Base-by-base conservation (phyloP, 2,329 filamentous ascomycete species). In the Dactylellina leptospora region DNA sequence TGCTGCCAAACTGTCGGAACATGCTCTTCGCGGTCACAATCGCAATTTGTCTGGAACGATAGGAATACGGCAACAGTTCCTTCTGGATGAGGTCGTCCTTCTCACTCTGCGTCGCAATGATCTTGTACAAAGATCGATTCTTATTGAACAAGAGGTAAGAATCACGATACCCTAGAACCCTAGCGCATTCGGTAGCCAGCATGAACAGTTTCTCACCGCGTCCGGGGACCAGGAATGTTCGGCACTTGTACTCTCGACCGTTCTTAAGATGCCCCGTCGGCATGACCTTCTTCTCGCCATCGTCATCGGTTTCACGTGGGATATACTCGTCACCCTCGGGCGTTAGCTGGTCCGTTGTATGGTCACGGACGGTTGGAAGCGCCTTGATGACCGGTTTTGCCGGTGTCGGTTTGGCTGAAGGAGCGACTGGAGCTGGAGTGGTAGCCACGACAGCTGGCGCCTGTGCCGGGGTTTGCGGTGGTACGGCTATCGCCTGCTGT, bases 121-220 rank as follows among this genome's bases (percentile, higher is more conserved):
- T 96, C 83, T 99, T 99, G 85, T 92, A 95, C 11, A 99, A 88
- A 77, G 92, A 89, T 79, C 91, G 90, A 81, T 99, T 95, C 81
- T 97, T 99, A 74, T 95, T 96, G 84, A 99, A 99, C 84, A 99
- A 97, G 23, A 99, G 86, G 78, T 99, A 99, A 75, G 93, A 97
- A 83, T 99, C 95, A 76, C 95, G 86, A 84, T 99, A 99, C 13
- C 95, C 95, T 61, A 96, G 93, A 78, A 95, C 97, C 75, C 95
- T 90, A 22, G 95, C 95, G 3, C 95, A 96, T 79, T 99, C 95
- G 3, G 95, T 99, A 2, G 95, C 97, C 81, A 99, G 82, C 95
- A 99, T 99, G 86, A 99, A 99, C 9, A 96, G 87, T 62, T 93
- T 84, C 53, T 93, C 86, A 36, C 90, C 92, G 75, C 93, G 87